Evolutionary conservation across 1,284 basidiomycete species (phyloP).

Genomic region (Rhodotorula sp.): DNA sequence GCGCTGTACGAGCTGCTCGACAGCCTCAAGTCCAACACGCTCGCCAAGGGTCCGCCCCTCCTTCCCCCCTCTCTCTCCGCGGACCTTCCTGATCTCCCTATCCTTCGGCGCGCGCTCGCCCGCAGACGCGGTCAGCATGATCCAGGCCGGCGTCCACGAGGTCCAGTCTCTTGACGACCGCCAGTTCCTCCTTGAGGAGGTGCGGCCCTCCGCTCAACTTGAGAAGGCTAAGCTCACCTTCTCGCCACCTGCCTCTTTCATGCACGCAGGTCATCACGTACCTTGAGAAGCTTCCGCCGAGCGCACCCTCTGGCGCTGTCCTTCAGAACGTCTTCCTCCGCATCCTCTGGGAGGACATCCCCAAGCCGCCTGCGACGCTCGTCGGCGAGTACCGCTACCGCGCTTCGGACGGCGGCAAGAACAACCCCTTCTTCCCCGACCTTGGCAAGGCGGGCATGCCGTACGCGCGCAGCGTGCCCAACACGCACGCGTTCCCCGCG

Average conservation of each 20-base stretch:
- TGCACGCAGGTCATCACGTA: slow-evolving; percentile 9
- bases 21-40: slow-evolving; percentile 16
- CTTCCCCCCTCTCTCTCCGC: no score
- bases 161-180: slow-evolving; percentile 31
- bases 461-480: slow-evolving; percentile 39
- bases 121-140: slow-evolving; percentile 14
- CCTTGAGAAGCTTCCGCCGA: slow-evolving; percentile 19
- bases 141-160: slow-evolving; percentile 2
- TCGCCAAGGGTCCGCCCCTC: slow-evolving; percentile 13
- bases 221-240: background rate
- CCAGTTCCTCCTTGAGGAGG: slow-evolving; percentile 36
- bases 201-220: background rate
- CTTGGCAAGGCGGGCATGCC: slow-evolving; percentile 37
- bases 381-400: slow-evolving; percentile 34
- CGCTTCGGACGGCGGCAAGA: slow-evolving; percentile 36
- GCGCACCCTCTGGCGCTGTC: slow-evolving; percentile 8
- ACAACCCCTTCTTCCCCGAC: slow-evolving; percentile 34
- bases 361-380: slow-evolving; percentile 29
- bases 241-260: background rate
- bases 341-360: slow-evolving; percentile 37
- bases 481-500: slow-evolving; percentile 33
- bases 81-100: background rate
- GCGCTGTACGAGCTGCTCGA: slow-evolving; percentile 10
- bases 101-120: background rate
- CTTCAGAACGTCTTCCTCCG: slow-evolving; percentile 21